Percentiles rank a stretch among this genome's conserved stretches.
Conservation (phyloP, 352 stramenopile genomes). For the Pythium utonaiense region DNA sequence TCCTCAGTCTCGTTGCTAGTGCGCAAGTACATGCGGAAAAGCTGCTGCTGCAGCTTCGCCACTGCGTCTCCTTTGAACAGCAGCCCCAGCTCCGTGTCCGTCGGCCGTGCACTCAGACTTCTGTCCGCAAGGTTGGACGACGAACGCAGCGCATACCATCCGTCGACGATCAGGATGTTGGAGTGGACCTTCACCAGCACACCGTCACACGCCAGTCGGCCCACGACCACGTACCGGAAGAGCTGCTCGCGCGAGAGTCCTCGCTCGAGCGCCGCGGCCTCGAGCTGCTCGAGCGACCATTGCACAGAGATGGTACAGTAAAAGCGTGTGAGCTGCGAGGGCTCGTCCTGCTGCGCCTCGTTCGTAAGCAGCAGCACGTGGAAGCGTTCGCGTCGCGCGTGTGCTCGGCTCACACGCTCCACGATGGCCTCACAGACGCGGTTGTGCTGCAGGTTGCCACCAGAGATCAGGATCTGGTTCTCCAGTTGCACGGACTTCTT, state of each 20-base stretch:
- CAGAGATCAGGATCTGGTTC: constrained; percentile 82
- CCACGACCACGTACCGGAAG: constrained; percentile 44
- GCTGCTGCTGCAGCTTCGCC: constrained; percentile 46
- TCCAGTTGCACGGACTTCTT: constrained; percentile 64
- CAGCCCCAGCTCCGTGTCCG: constrained; percentile 67
- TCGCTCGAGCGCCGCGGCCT: constrained; percentile 40
- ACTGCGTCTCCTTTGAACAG: constrained; percentile 48
- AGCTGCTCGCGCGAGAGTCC: constrained; percentile 41
- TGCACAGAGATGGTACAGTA: constrained; percentile 78
- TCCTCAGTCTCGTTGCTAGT: constrained; percentile 23
- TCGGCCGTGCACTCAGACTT: constrained; percentile 64
- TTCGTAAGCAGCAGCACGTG: constrained; percentile 70
- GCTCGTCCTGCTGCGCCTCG: constrained; percentile 71
- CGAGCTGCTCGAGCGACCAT: constrained; percentile 72
- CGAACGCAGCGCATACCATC: constrained; percentile 61
- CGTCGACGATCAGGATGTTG: constrained; percentile 76
- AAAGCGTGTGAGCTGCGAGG: constrained; percentile 64
- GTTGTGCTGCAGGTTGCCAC: constrained; percentile 67
- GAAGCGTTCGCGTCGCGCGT: constrained; percentile 36
- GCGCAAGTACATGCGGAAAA: constrained; percentile 68
- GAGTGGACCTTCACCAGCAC: constrained; percentile 77
- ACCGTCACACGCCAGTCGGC: constrained; percentile 36
- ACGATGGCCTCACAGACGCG: constrained; percentile 65
- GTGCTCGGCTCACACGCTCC: constrained; percentile 37
- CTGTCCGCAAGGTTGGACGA: constrained; percentile 75